phyloP scores from a whole-genome alignment of 177 flowering plant genomes.

The Tripterygium wilfordii region DNA sequence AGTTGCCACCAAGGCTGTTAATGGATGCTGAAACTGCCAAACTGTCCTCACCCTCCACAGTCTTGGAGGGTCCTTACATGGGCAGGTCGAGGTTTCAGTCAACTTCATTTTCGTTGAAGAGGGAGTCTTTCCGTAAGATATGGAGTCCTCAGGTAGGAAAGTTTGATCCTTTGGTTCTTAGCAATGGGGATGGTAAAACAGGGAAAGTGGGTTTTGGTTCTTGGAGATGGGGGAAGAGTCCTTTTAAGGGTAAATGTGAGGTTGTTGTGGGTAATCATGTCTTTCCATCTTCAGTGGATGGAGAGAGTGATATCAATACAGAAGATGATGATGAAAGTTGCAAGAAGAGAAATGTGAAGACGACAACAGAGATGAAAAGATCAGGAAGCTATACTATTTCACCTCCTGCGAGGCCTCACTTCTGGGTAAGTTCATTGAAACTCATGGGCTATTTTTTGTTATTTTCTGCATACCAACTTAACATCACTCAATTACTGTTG shows the following conservation, averaged over 20 bases:
- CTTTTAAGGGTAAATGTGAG: constrained; percentile 16
- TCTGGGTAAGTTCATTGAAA: constrained; percentile 33
- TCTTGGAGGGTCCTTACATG: constrained; percentile 43
- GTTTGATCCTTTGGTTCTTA: constrained; percentile 15
- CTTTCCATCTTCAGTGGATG: constrained; percentile 20
- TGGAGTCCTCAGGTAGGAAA: constrained; percentile 15
- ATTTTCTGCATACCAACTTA: background rate
- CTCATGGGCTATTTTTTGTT: background rate
- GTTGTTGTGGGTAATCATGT: constrained; percentile 24
- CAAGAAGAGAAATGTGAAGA: constrained; percentile 5
- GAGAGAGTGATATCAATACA: constrained; percentile 1
- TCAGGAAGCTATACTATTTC: constrained; percentile 22
- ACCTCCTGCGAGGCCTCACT: constrained; percentile 21
- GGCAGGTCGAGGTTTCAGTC: constrained; percentile 15
- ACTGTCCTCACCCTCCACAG: constrained; percentile 44
- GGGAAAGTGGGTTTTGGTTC: constrained; percentile 24
- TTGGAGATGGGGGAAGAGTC: constrained; percentile 25
- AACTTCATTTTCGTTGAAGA: constrained; percentile 25
- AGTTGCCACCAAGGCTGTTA: constrained; percentile 43
- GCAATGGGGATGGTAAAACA: constrained; percentile 12
- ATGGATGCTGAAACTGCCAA: constrained; percentile 12
- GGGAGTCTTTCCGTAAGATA: constrained; percentile 11
- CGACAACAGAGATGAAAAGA: constrained; percentile 19
- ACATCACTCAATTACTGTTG: background rate
- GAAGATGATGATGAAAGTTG: constrained; percentile 7